Base-by-base conservation (phyloP, 345 rosid species). In the Aquilaria malaccensis region DNA sequence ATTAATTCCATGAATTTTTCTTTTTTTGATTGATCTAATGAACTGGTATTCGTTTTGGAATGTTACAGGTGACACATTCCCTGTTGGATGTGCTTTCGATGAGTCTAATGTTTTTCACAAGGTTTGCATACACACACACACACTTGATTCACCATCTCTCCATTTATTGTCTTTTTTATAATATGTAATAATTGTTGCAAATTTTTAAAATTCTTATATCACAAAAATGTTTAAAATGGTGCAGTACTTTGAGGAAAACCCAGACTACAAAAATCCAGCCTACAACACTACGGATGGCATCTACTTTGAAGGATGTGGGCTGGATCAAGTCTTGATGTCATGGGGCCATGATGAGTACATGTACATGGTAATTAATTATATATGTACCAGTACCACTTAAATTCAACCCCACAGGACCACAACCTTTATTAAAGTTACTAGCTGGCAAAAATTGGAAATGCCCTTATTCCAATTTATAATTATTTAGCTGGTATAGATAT, bases 301-400 rank as follows among this genome's bases (percentile, higher is more conserved):
- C 9, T 83, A 83, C 70, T 60, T 69, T 0, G 61, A 76, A 60
- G 81, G 81, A 2, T 86, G 85, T 70, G 93, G 93, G 45, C 74
- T 83, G 7, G 65, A 80, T 64, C 81, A 78, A 46, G 80, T 83
- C 31, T 33, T 72, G 15, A 86, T 86, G 83, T 83, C 88, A 52
- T 83, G 79, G 78, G 91, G 86, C 33, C 92, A 83, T 63, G 86
- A 83, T 59, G 89, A 85, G 56, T 86, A 86, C 72, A 83, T 86
- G 93, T 83, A 80, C 67, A 37, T 86, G 54, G 87, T 83, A 70
- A 11, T 45, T 3, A 3, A 37, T 37, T 37, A 37, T 4, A 4
- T 37, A 37, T 22, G 22, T 22, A 1, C 22, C 22, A 22, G 22
- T 1, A 22, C 22, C 22, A 22, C 22, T 22, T 22, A 22, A 22